These are phyloP conservation scores for Cicer yamashitae DNA, from an alignment of 306 rosid species.

Conservation along the genomic window DNA sequence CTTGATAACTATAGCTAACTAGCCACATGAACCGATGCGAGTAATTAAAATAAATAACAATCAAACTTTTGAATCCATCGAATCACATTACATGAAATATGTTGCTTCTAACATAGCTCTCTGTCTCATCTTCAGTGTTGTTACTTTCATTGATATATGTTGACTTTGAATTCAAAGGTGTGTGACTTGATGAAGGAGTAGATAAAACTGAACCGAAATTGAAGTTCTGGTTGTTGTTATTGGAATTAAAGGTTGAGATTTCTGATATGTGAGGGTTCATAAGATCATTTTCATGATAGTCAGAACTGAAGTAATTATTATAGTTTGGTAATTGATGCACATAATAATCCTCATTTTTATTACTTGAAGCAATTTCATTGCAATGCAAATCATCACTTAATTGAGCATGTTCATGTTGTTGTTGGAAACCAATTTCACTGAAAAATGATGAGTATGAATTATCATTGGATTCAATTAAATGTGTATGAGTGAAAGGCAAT, in stretches of 20 bases:
- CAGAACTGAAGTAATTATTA: conserved; percentile 7
- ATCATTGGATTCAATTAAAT: conserved; percentile 46
- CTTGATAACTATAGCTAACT: neutral
- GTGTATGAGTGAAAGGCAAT: conserved; percentile 31
- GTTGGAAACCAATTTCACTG: conserved; percentile 49
- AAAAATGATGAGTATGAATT: conserved; percentile 49
- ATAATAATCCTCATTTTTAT: conserved; percentile 38
- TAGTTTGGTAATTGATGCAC: conserved; percentile 46
- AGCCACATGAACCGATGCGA: conserved; percentile 31
- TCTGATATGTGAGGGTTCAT: conserved; percentile 48
- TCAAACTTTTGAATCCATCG: neutral
- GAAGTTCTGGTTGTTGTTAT: conserved; percentile 53
- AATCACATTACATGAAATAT: conserved; percentile 54
- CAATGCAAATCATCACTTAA: conserved; percentile 53
- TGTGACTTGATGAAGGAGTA: conserved; percentile 75
- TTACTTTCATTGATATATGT: conserved; percentile 49
- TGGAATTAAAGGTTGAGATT: conserved; percentile 50
- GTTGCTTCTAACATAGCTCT: conserved; percentile 76
- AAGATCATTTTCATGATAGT: conserved; percentile 32
- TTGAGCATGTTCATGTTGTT: conserved; percentile 44
- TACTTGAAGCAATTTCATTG: conserved; percentile 40
- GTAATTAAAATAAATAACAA: conserved; percentile 3
- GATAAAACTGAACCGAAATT: conserved; percentile 68
- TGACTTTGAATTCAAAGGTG: conserved; percentile 68
- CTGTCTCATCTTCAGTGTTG: conserved; percentile 74